Percentiles rank a stretch among this genome's conserved stretches.
These are phyloP conservation scores for Chamaenerion angustifolium DNA, from an alignment of 345 rosid species.

Conservation along the genomic window DNA sequence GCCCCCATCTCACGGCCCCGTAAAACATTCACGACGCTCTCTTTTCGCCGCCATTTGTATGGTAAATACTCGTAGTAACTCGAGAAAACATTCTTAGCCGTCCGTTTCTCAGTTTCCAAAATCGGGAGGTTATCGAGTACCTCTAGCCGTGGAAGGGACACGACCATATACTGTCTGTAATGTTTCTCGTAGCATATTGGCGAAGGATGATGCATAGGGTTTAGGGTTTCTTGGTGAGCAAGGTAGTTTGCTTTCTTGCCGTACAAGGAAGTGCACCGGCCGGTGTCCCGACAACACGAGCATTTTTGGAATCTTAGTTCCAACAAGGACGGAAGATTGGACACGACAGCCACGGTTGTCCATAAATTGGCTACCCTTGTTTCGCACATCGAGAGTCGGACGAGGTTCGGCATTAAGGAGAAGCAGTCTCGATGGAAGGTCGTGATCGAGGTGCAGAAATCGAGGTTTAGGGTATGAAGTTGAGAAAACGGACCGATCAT, in stretches of 20 bases:
- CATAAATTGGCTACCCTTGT: conserved; percentile 42
- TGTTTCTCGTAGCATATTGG: conserved; percentile 45
- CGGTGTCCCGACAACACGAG: conserved; percentile 33
- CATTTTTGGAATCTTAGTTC: conserved; percentile 43
- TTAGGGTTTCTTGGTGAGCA: not conserved
- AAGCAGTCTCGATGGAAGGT: conserved; percentile 40
- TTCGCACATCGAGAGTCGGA: conserved; percentile 40
- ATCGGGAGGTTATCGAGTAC: conserved; percentile 34
- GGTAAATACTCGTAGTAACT: conserved; percentile 32
- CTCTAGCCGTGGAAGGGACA: conserved; percentile 28
- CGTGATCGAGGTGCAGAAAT: conserved; percentile 34
- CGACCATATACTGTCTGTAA: conserved; percentile 34
- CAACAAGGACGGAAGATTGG: conserved; percentile 29
- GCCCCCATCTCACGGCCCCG: conserved; percentile 32
- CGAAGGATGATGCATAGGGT: conserved; percentile 25
- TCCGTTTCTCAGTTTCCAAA: conserved; percentile 19
- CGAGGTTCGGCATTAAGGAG: conserved; percentile 41
- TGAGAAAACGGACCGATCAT: conserved; percentile 30
- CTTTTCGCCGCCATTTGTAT: conserved; percentile 21
- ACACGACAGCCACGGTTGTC: conserved; percentile 30
- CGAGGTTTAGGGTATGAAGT: conserved; percentile 31
- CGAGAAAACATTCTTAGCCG: conserved; percentile 21
- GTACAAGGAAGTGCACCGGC: conserved; percentile 24
- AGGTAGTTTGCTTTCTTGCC: conserved; percentile 9
- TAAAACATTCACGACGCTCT: conserved; percentile 25